phyloP scores from a whole-genome alignment of 73 alveolate genomes.

The Uronychia binucleata region DNA sequence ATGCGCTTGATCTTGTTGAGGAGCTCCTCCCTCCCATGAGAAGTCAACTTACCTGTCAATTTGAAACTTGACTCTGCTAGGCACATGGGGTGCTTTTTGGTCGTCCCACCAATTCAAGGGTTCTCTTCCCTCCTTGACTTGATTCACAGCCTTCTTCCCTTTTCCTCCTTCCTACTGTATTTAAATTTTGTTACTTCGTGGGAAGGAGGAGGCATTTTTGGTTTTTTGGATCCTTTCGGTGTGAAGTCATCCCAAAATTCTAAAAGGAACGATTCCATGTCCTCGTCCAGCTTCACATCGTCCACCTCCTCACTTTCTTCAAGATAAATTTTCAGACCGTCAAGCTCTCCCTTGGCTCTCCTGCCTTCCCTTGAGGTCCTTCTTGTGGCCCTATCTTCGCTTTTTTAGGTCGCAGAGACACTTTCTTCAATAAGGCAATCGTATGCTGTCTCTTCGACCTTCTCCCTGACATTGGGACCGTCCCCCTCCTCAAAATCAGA shows the following conservation, averaged over 20 bases:
- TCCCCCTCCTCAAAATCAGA: background rate
- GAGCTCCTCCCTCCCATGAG: background rate
- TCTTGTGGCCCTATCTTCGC: no score
- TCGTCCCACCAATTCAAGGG: background rate
- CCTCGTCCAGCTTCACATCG: no score
- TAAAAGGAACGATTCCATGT: background rate
- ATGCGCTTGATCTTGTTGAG: background rate
- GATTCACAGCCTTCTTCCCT: background rate
- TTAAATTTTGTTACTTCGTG: no score
- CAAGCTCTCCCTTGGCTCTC: no score
- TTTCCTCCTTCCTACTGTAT: no score
- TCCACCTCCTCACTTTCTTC: no score
- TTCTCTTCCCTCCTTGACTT: background rate
- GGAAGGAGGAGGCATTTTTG: no score
- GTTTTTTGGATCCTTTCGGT: no score
- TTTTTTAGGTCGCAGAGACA: no score
- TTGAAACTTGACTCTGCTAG: background rate
- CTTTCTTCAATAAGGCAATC: no score
- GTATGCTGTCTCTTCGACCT: background rate
- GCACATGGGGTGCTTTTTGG: background rate
- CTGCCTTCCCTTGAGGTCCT: no score
- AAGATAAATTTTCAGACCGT: no score
- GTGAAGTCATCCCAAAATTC: background rate
- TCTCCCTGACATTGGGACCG: background rate
- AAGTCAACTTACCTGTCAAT: background rate